Base-by-base conservation (phyloP, 805 yeast genomes). In the Candida vaughaniae region DNA sequence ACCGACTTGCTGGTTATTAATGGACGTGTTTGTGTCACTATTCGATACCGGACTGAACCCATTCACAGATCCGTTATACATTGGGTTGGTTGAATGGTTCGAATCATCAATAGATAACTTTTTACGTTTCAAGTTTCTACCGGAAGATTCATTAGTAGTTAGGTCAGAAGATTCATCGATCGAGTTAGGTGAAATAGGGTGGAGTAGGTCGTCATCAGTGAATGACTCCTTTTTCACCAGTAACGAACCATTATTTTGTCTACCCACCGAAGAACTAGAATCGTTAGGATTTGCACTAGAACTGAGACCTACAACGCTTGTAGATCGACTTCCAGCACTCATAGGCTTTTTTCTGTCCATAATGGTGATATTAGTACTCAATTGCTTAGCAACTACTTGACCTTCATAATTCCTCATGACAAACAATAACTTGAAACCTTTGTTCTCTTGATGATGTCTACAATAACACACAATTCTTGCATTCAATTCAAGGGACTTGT, bases 381-480 rank as follows among this genome's bases (percentile, higher is more conserved):
- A 58, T 15, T 78, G 78, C 49, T 81, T 81, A 5, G 90, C 96
- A 12, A 91, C 71, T 4, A 88, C 71, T 16, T 71, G 67, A 16
- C 82, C 84, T 6, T 67, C 54, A 38, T 67, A 55, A 57, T 90
- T 80, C 43, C 78, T 81, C 33, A 91, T 54, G 3, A 84, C 77
- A 44, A 86, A 78, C 31, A 86, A 62, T 26, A 85, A 65, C 52
- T 78, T 79, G 66, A 90, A 91, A 1, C 99, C 99, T 27, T 74
- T 74, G n/a, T 81, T 68, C 45, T 90, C 96, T 47, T 80, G 79
- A 61, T 93, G 99, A 61, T 93, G 99, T 47, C 98, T 78, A 64
- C 98, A 93, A 58, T 93, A 91, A 61, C 99, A 91, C 7, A 91
- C 91, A 28, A 93, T 78, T 60, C 99, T 77, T 16, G 96, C 77